Base-by-base conservation (phyloP, 2,329 filamentous ascomycete species). In the Sporothrix phasma region DNA sequence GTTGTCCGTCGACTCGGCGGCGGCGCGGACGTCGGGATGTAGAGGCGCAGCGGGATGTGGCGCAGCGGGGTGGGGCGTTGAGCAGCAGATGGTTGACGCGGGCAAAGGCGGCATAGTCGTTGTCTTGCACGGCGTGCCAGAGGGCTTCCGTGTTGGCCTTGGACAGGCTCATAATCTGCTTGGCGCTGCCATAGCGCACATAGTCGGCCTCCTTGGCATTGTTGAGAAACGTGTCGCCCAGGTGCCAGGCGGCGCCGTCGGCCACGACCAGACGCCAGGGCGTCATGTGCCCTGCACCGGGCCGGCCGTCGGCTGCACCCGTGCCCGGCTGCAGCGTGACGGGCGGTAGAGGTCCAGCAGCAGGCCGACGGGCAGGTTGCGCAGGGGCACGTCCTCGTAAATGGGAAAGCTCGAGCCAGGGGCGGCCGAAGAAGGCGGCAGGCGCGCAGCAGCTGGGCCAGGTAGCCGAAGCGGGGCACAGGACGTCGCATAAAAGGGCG, bases 111-210 rank as follows among this genome's bases (percentile, higher is more conserved):
- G 78, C 69, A 69, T 89, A 86, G 74, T 97, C 86, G 70, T 95
- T 89, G 69, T 89, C 84, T 73, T 88, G 81, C 47, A 96, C 89
- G 10, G 89, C 83, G 68, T 87, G 83, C 91, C 92, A 97, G 39
- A 97, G 80, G 37, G 88, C 84, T 7, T 87, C 90, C 15, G 90
- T 94, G 73, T 96, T 87, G 53, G 89, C 86, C 73, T 92, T 92
- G 66, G 88, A 91, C 71, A 97, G 79, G 62, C 86, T 88, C 90
- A 96, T 96, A 71, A 96, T 92, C 66, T 89, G 88, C 73, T 93
- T 92, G 17, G 90, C 91, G 62, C 89, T 94, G 51, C 92, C 91
- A 69, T 94, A 93, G 61, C 92, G 85, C 60, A 96, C 79, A 69
- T 92, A 96, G 75, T 96, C 92, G 34, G 92, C 92, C 76, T 87